Evolutionary conservation across 495 filamentous ascomycete genomes (phyloP), one percentile per base, ranked within the genome.

Genomic region (Chaetomium fimeti): DNA sequence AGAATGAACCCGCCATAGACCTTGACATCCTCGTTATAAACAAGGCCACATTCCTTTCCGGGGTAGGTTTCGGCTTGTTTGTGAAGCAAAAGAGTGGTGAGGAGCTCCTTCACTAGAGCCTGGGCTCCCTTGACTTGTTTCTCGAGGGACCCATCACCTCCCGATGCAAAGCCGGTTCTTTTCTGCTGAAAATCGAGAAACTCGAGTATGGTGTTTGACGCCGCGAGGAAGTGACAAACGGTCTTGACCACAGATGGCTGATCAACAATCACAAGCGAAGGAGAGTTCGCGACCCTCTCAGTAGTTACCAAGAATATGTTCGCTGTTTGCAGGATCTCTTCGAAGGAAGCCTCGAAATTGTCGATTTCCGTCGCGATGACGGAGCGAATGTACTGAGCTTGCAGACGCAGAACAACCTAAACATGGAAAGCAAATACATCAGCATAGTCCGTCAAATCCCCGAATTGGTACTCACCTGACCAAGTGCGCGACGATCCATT

Each of bases 81-180:
- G 25, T 68, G 57, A n/a, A 53, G 22, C 13, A 65, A 11, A n/a
- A 68, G 28, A 11, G 58, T 42, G 27, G 18, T 20, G 40, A 68
- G 43, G 20, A 65, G 45, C 20, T 52, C 43, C 18, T 32, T 6
- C 15, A 65, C 66, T 4, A 68, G 20, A 20, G 13, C 22, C 27
- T 64, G 62, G 16, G 57, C 62, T 47, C 27, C 58, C 13, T 65
- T 60, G 36, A 65, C 57, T 61, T 64, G 62, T 16, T 52, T 57
- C 32, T 65, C 49, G 11, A 68, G 52, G 9, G 56, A 61, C 20
- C 6, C 12, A 57, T 68, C 66, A 2, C 66, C 62, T 16, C 66
- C 66, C 13, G 61, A 60, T 49, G 62, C 28, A 1, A 65, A 16
- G 18, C 62, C 57, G 16, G 51, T 64, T 16, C 28, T 49, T 11